phyloP scores from a whole-genome alignment of 1,139 yeast species.

The Yamadazyma pseudoaaseri region DNA sequence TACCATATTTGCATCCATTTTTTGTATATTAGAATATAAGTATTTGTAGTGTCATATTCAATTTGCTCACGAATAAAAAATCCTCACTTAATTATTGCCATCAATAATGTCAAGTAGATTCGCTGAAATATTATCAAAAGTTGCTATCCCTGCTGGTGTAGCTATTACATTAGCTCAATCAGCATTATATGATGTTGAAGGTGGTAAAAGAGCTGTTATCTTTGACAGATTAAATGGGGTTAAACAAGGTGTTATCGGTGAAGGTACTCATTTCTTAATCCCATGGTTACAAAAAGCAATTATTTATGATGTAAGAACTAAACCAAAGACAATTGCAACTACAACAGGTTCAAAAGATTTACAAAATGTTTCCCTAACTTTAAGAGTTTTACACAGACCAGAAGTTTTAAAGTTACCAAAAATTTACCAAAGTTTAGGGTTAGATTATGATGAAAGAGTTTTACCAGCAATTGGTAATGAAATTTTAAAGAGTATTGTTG shows the following conservation, averaged over 20 bases:
- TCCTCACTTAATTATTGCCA: conserved; percentile 6
- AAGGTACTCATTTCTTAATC: conserved; percentile 91
- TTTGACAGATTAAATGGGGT: conserved; percentile 93
- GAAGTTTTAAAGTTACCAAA: conserved; percentile 78
- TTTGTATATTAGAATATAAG: no score
- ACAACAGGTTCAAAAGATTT: conserved; percentile 97
- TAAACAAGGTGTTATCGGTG: conserved; percentile 81
- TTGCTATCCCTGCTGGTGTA: conserved; percentile 72
- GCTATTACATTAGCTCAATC: conserved; percentile 66
- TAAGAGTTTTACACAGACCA: conserved; percentile 93
- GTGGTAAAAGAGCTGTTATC: conserved; percentile 94
- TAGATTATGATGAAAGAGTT: conserved; percentile 96
- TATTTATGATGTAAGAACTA: conserved; percentile 85
- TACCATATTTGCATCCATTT: not conserved
- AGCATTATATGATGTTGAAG: conserved; percentile 88
- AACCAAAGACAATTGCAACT: conserved; percentile 89
- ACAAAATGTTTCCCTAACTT: conserved; percentile 91
- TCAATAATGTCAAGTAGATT: conserved; percentile 37
- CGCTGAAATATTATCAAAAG: conserved; percentile 38
- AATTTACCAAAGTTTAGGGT: conserved; percentile 88
- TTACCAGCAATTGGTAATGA: conserved; percentile 97
- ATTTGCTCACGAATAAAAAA: not conserved
- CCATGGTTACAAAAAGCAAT: conserved; percentile 97
- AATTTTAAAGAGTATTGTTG: conserved; percentile 90
- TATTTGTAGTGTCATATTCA: no score